Base-by-base conservation (phyloP, 805 yeast species). In the Maudiozyma turicensis region DNA sequence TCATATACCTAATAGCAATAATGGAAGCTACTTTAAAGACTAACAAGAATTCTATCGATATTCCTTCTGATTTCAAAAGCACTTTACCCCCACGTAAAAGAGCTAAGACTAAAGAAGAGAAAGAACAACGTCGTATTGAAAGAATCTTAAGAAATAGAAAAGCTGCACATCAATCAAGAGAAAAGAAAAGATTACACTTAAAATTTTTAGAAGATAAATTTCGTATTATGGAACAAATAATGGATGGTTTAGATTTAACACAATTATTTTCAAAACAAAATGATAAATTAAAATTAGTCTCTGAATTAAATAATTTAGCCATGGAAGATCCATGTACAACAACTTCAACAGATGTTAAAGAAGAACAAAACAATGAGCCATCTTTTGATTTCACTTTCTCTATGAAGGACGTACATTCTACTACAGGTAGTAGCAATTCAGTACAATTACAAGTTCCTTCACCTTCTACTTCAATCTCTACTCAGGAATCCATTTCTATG, bases 101-200 rank as follows among this genome's bases (percentile, higher is more conserved):
- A 58, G 98, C 99, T 6, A 88, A 86, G 75, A 93, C 99, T 40
- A 79, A 86, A 57, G 96, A 90, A 69, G 98, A 91, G 71, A 93
- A 91, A 71, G 98, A 93, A 68, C 98, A 91, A 71, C 82, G 98
- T 56, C 78, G 96, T 44, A 81, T 90, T 48, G 98, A 93, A 69
- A 75, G 99, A 46, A 90, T 93, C 46, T 73, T 91, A 59, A 78
- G 99, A 65, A 91, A 91, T 69, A 80, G 98, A 62, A 84, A 91
- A 64, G 98, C 98, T 13, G 99, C 99, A 44, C 98, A 91, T 66
- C 95, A 96, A 47, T 86, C 96, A 31, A 79, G 99, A 56, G 99
- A 93, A 64, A 90, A 91, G 78, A 91, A 91, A 77, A 79, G 98
- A 64, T 80, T 82, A 63, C 95, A 91, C 64, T 84, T 93, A 50